Percentiles rank a stretch among this genome's conserved stretches.
Evolutionary conservation across 2,329 filamentous ascomycete genomes (phyloP).

Genomic region (Apiospora pterosperma): DNA sequence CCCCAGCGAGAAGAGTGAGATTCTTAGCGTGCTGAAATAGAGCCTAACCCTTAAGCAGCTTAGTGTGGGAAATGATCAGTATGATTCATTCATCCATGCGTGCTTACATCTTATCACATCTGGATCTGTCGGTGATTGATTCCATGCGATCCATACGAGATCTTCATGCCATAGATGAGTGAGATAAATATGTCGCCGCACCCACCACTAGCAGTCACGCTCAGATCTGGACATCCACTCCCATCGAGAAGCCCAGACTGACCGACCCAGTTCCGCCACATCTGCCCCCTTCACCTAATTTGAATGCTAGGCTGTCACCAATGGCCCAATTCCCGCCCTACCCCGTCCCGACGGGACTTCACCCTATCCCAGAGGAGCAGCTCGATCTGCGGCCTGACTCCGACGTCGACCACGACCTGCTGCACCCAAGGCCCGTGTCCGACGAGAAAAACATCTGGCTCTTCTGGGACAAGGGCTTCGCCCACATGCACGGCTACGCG

Average conservation of each 20-base stretch:
- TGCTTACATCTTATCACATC: not conserved
- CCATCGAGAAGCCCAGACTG: not conserved
- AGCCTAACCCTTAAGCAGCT: too few relatives aligned
- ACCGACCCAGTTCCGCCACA: not conserved
- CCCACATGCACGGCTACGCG: slow-evolving; percentile 46
- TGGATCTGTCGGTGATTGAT: not conserved
- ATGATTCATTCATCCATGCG: too few relatives aligned
- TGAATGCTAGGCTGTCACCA: not conserved
- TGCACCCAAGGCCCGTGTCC: slow-evolving; percentile 34
- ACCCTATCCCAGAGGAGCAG: slow-evolving; percentile 33
- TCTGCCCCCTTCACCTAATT: too few relatives aligned
- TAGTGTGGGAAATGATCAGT: too few relatives aligned
- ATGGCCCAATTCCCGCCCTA: slow-evolving; percentile 16
- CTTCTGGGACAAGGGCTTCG: slow-evolving; percentile 53
- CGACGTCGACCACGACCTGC: slow-evolving; percentile 40
- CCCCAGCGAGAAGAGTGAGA: too few relatives aligned
- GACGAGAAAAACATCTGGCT: slow-evolving; percentile 54
- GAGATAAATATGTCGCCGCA: not conserved
- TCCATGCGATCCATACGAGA: not conserved
- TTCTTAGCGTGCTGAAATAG: too few relatives aligned
- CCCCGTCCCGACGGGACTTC: slow-evolving; percentile 34
- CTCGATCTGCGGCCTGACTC: slow-evolving; percentile 44
- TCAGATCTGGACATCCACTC: not conserved
- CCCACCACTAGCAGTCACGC: not conserved
- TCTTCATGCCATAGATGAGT: not conserved